Evolutionary conservation across 768 basidiomycete genomes (phyloP), one percentile per base, ranked within the genome.

Genomic region (Hirschioporus abietinus): DNA sequence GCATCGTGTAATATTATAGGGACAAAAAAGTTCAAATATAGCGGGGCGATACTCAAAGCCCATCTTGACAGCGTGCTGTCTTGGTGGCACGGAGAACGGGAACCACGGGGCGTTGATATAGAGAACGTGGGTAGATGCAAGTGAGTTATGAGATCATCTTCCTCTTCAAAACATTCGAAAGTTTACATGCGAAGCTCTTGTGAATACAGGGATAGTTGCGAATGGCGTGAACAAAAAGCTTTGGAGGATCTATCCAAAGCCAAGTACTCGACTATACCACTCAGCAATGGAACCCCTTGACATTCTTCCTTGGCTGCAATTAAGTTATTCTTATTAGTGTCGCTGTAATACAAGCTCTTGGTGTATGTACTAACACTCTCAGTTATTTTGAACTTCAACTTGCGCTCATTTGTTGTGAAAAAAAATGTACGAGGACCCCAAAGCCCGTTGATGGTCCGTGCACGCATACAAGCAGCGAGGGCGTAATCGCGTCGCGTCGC

Each of bases 11-110:
- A 77, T 20, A 84, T 93, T 42, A 86, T 96, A 26, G 94, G 93
- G 17, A 84, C 74, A 8, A 88, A 84, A 69, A 71, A 73, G 25
- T 92, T 96, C 68, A 25, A 58, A 0, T 81, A 90, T 73, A 79
- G 92, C 63, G 78, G 84, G 9, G 57, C 59, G 0, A 68, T 84
- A 59, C 81, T 96, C 23, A 81, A 87, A 25, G 67, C 68, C 0
- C 82, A 90, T 68, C 76, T 95, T 25, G 70, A 72, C 0, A 80
- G 81, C 64, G 79, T 89, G 0, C 74, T 94, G 1, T 74, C 81
- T 63, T 95, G 90, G 86, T 96, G 95, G 95, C 76, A 82, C 66
- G 92, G 93, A 0, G 70, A 80, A 64, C 81, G 94, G 57, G 78
- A 81, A 34, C 86, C 94, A 0, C 74, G 76, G n/a, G 95, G 95